Conservation (phyloP, 257 asterid genomes). For the Phtheirospermum japonicum region DNA sequence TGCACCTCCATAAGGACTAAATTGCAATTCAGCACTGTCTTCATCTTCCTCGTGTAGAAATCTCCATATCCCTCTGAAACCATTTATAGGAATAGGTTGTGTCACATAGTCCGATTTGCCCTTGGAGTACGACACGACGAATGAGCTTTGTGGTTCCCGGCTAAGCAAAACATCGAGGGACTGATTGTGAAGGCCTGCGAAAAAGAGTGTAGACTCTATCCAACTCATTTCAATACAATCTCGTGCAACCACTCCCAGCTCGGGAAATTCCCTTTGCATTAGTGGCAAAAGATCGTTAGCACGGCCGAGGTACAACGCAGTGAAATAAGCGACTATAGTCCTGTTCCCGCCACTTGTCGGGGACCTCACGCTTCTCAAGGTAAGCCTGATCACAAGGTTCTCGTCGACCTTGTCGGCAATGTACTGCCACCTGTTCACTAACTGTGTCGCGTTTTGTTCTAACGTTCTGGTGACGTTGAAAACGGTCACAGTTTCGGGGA, state of each 20-base stretch:
- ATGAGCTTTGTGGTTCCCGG: slow-evolving; percentile 20
- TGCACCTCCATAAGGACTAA: slow-evolving; percentile 26
- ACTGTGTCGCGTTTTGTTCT: too few relatives aligned
- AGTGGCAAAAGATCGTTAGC: slow-evolving; percentile 21
- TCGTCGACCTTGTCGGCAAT: too few relatives aligned
- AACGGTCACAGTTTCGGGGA: too few relatives aligned
- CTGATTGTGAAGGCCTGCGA: background rate
- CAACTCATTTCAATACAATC: slow-evolving; percentile 44
- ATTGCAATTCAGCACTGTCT: background rate
- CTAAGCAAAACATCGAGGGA: slow-evolving; percentile 19
- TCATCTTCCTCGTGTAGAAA: slow-evolving; percentile 6
- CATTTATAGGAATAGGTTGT: background rate
- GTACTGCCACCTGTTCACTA: too few relatives aligned
- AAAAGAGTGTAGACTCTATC: slow-evolving; percentile 35
- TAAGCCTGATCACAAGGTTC: too few relatives aligned
- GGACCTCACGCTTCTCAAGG: too few relatives aligned
- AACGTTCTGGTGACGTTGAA: too few relatives aligned
- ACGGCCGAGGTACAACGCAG: slow-evolving; percentile 36
- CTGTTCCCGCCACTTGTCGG: slow-evolving; percentile 3
- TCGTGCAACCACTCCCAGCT: slow-evolving; percentile 32
- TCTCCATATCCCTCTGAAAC: slow-evolving; percentile 6
- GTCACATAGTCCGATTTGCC: slow-evolving; percentile 23
- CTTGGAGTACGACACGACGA: background rate
- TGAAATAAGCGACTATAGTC: slow-evolving; percentile 30
- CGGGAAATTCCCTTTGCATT: slow-evolving; percentile 37